phyloP scores from a whole-genome alignment of 139 green algal species.

The Micractinium conductrix region DNA sequence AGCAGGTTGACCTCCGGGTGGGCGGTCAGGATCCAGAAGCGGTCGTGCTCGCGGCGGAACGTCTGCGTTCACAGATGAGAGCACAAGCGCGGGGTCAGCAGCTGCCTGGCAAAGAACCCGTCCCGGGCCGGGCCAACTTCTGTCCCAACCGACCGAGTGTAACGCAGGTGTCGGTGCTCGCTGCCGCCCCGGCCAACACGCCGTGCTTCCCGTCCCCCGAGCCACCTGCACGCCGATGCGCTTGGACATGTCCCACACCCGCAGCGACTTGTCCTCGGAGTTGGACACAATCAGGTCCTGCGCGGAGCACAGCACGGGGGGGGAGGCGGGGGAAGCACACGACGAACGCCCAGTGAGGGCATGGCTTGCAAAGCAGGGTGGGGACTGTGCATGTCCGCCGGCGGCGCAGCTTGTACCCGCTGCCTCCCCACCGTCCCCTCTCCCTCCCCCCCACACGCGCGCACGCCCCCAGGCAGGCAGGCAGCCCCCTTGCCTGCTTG shows the following conservation, averaged over 20 bases:
- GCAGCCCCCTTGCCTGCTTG: conserved; percentile 63
- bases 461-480: background rate
- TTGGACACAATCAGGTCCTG: conserved; percentile 99
- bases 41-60: conserved; percentile 85
- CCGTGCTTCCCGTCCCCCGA: background rate
- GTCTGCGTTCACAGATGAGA: background rate
- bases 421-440: no score
- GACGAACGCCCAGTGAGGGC: background rate
- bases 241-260: conserved; percentile 99
- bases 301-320: background rate
- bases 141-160: no score
- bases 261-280: conserved; percentile 98
- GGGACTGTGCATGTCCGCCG: no score
- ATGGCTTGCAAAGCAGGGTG: no score
- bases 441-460: no score
- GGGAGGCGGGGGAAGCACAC: background rate
- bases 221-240: conserved; percentile 89
- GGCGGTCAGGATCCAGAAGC: conserved; percentile 97
- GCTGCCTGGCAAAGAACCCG: background rate
- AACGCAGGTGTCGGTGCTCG: no score
- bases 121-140: background rate
- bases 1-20: conserved; percentile 99
- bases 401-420: no score
- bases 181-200: background rate
- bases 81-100: background rate